Base-by-base conservation (phyloP, 2,329 filamentous ascomycete species). In the Xylariales sp. region DNA sequence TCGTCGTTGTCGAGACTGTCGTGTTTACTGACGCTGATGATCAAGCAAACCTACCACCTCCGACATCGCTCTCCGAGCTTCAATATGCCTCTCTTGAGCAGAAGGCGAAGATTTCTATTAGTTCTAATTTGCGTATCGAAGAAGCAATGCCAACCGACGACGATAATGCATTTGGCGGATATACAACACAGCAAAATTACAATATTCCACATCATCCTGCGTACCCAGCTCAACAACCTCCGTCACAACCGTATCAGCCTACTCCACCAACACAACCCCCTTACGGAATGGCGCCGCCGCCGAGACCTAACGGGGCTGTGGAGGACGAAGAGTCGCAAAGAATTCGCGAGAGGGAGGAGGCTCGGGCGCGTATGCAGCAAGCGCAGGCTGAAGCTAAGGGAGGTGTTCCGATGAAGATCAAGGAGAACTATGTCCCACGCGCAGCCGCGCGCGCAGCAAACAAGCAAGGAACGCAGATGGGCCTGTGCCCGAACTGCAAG, bases 81-180 rank as follows among this genome's bases (percentile, higher is more conserved):
- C 94, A 98, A 79, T 97, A 94, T 69, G 93, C 94, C 36, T 97
- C 94, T 8, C 86, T 99, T 18, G 96, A 99, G 77, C 94, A 98
- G 80, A 96, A 97, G 81, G 97, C 95, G 64, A 92, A 91, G 80
- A 91, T 96, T 77, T 97, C 94, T 45, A 90, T 97, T 71, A 90
- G 89, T 74, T 89, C 93, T 65, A 91, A 91, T 76, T 85, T 94
- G 73, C 91, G 95, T 65, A 94, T 99, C 71, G 96, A 99, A 80
- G 96, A 99, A 83, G 94, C 95, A 5, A 93, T 97, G 87, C 96
- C 96, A 3, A 91, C 90, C 58, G 92, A 93, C 52, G 89, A 91
- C 68, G 89, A 90, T 67, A 90, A 84, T 77, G 87, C 80, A 56
- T 86, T 84, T 70, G 86, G 86, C 70, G 83, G 84, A 46, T 83